Evolutionary conservation across 2,329 filamentous ascomycete genomes (phyloP).

Genomic region (Epichloe typhina): DNA sequence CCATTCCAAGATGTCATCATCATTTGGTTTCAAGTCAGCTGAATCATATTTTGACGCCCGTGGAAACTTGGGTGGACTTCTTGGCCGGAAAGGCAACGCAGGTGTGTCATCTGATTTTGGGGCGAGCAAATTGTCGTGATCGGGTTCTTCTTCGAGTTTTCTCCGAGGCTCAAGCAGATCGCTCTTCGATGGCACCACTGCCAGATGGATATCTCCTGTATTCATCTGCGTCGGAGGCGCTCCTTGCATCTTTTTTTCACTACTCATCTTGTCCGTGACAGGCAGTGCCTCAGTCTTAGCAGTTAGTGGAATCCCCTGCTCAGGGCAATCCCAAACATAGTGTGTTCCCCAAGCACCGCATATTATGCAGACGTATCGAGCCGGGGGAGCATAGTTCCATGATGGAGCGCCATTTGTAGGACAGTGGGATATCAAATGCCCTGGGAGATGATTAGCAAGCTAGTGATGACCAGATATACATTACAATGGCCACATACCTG

Average conservation of each 20-base stretch:
- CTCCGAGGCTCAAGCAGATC: neutral
- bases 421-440: neutral
- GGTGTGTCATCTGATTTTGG: neutral
- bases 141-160: neutral
- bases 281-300: neutral
- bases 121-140: neutral
- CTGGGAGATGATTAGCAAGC: neutral
- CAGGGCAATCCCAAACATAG: constrained; percentile 2
- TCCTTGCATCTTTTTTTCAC: neutral
- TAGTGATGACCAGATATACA: neutral
- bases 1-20: neutral
- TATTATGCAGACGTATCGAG: constrained; percentile 2
- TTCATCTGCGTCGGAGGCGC: neutral
- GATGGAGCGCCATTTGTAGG: neutral
- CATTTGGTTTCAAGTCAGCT: neutral
- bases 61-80: neutral
- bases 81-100: neutral
- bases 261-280: neutral
- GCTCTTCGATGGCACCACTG: neutral
- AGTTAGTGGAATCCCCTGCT: neutral
- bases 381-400: neutral
- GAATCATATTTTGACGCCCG: neutral
- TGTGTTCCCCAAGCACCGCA: constrained; percentile 1
- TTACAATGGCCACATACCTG: neutral
- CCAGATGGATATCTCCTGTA: neutral